Conservation (phyloP, 345 rosid genomes). For the Angophora floribunda region DNA sequence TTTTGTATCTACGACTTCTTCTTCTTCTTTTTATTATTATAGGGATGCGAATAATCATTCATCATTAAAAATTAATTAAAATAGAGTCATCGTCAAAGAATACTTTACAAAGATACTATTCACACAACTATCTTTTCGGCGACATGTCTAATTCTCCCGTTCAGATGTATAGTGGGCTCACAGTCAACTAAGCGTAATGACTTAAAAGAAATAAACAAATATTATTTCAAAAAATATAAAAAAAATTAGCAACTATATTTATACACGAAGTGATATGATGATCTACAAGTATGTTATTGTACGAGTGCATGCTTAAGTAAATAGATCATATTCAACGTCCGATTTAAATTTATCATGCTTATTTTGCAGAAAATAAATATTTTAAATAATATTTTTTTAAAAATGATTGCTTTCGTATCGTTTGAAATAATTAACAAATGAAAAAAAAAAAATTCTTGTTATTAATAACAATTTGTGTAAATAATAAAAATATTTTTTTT, state of each 20-base stretch:
- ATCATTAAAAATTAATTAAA: not conserved
- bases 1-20: not conserved
- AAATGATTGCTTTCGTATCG: too few relatives aligned
- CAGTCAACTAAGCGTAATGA: not conserved
- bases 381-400: too few relatives aligned
- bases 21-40: not conserved
- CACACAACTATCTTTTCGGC: not conserved
- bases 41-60: not conserved
- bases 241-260: not conserved
- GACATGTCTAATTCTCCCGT: not conserved
- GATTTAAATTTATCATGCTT: not conserved
- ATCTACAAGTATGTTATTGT: not conserved
- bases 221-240: not conserved
- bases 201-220: not conserved
- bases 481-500: too few relatives aligned
- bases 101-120: not conserved
- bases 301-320: not conserved
- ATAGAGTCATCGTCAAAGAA: not conserved
- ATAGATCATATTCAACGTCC: not conserved
- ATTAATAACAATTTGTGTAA: too few relatives aligned
- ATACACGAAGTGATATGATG: not conserved
- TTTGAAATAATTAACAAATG: too few relatives aligned
- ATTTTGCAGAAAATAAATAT: too few relatives aligned
- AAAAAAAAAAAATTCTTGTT: too few relatives aligned
- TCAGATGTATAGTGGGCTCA: not conserved